Evolutionary conservation across 1,139 yeast species (phyloP), one percentile per base, ranked within the genome.

Genomic region (Hansenula lynferdii): DNA sequence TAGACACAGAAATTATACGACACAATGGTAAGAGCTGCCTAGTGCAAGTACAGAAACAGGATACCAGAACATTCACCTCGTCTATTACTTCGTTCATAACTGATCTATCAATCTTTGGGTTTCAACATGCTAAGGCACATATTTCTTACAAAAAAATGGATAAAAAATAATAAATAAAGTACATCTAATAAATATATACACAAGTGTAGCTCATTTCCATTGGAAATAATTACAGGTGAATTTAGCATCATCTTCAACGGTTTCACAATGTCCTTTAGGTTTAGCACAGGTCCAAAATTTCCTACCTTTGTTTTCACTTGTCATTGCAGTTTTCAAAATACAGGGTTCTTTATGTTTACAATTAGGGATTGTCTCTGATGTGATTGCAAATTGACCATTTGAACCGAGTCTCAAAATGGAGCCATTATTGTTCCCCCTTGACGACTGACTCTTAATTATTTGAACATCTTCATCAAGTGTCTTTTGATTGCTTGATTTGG

Each of bases 261-360:
- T 23, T 8, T 25, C 19, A 1, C 49, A 38, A 28, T 49, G 55
- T 10, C 66, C 67, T 31, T 45, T 47, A 8, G 64, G 59, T 42
- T 64, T 60, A 0, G 65, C 47, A 51, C 86, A 80, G 29, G 77
- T 69, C 85, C 85, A 80, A 48, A 78, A 80, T 48, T 70, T 75
- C 41, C 61, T 68, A 0, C 85, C 85, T 41, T 66, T 76, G 44
- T 64, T 68, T 35, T 57, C 65, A 7, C 55, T 47, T 3, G 70
- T 72, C 43, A 60, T 69, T 1, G 78, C 69, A 0, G 80, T 73
- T 48, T 72, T 67, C 37, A 78, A 48, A 12, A 69, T 60, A 35
- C 83, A 72, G 4, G 64, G 61, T 36, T 70, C 67, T 4, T 67
- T 64, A 50, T 79, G 85, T 15, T 63, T 58, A 53, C 86, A 80